A percentile compares a stretch with the other conserved stretches of the same genome.
These are phyloP conservation scores for Cyclotella baltica DNA, from an alignment of 108 stramenopile species.

Conservation along the genomic window DNA sequence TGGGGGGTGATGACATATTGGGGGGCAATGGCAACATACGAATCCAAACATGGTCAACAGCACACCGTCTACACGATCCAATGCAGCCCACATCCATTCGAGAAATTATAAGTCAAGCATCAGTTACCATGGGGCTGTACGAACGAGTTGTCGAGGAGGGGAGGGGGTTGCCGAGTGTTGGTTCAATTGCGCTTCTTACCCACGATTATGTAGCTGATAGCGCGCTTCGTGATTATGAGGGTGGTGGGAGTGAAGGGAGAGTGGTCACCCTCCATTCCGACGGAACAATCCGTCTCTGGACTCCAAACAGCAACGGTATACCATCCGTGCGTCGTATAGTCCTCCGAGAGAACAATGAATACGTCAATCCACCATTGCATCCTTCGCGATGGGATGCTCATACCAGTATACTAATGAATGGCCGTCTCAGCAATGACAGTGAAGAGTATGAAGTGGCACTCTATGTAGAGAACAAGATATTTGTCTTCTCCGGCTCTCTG, in stretches of 20 bases:
- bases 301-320: neutral
- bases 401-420: constrained; percentile 17
- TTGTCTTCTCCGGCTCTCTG: too few relatives aligned
- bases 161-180: constrained; percentile 3
- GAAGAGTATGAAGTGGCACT: constrained; percentile 37
- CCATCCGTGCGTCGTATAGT: neutral
- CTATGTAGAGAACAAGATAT: constrained; percentile 18
- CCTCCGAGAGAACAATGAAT: neutral
- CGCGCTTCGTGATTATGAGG: neutral
- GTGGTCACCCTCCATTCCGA: constrained; percentile 55
- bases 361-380: constrained; percentile 32
- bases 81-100: neutral
- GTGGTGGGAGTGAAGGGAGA: constrained; percentile 3
- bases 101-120: neutral
- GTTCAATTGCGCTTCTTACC: constrained; percentile 18
- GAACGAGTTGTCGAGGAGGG: neutral
- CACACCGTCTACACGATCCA: neutral
- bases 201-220: neutral
- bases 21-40: neutral
- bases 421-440: neutral
- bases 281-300: constrained; percentile 53
- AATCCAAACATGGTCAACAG: neutral
- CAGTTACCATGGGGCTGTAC: neutral
- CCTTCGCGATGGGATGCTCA: constrained; percentile 7
- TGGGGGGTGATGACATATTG: neutral